Evolutionary conservation across 768 basidiomycete genomes (phyloP).

Genomic region (Rhodotorula taiwanensis): DNA sequence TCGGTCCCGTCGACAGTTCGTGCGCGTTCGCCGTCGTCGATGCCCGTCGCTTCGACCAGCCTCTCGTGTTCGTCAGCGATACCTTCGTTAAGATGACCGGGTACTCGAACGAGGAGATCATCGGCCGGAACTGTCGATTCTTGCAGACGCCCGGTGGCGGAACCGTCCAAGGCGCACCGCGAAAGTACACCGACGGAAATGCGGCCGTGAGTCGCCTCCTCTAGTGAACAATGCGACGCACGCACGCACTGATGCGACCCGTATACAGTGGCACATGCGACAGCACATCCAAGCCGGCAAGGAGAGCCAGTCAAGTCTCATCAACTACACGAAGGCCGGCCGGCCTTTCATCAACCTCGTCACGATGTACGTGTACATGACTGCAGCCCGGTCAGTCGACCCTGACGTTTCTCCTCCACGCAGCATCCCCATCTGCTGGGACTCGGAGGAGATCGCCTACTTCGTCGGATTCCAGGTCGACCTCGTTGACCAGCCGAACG

Average conservation of each 20-base stretch:
- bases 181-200: conserved; percentile 59
- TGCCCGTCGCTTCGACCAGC: conserved; percentile 28
- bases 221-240: background rate
- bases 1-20: conserved; percentile 90
- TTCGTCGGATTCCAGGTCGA: conserved; percentile 96
- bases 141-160: conserved; percentile 67
- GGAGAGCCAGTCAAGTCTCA: conserved; percentile 77
- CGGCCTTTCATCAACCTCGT: conserved; percentile 84
- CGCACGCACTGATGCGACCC: no score
- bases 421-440: conserved; percentile 76
- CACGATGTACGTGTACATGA: conserved; percentile 45
- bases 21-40: conserved; percentile 78
- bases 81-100: conserved; percentile 58
- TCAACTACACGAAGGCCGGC: conserved; percentile 84
- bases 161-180: conserved; percentile 50
- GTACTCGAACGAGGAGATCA: conserved; percentile 55
- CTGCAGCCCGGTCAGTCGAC: background rate
- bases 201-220: conserved; percentile 48
- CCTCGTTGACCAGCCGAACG: conserved; percentile 77
- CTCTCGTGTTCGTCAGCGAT: conserved; percentile 80
- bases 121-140: conserved; percentile 87
- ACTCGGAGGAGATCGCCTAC: conserved; percentile 68
- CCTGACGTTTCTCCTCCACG: background rate
- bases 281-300: conserved; percentile 66
- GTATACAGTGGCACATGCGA: conserved; percentile 51